A percentile compares a stretch with the other conserved stretches of the same genome.
phyloP scores from a whole-genome alignment of 306 rosid species.

The Quercus variabilis region DNA sequence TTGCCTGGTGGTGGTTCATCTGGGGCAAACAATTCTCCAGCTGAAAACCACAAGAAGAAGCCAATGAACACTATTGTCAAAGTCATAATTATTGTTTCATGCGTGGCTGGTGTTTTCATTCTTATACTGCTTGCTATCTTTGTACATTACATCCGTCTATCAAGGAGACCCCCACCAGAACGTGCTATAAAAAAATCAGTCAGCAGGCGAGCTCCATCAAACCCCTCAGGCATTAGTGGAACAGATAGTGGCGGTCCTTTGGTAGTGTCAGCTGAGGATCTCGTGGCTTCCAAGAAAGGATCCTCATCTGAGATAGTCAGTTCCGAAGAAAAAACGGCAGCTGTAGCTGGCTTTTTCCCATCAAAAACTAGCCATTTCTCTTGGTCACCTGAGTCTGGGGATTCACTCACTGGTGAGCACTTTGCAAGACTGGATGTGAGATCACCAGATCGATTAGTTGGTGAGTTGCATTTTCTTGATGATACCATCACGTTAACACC shows the following conservation, averaged over 20 bases:
- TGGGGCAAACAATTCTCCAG: slow-evolving; percentile 39
- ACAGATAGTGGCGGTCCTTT: slow-evolving; percentile 54
- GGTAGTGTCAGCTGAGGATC: slow-evolving; percentile 88
- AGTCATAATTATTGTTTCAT: slow-evolving; percentile 82
- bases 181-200: slow-evolving; percentile 41
- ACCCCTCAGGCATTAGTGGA: slow-evolving; percentile 43
- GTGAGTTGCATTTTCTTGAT: slow-evolving; percentile 93
- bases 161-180: slow-evolving; percentile 54
- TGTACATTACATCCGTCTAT: slow-evolving; percentile 67
- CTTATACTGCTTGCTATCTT: slow-evolving; percentile 79
- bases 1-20: slow-evolving; percentile 53
- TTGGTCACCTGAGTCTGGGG: slow-evolving; percentile 96
- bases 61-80: slow-evolving; percentile 61
- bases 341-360: slow-evolving; percentile 76
- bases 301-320: slow-evolving; percentile 64
- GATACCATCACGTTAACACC: slow-evolving; percentile 76
- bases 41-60: slow-evolving; percentile 48
- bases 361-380: slow-evolving; percentile 75
- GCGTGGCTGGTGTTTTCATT: slow-evolving; percentile 73
- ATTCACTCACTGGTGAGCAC: slow-evolving; percentile 63
- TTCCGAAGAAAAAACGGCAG: slow-evolving; percentile 63
- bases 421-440: slow-evolving; percentile 73
- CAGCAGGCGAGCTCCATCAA: slow-evolving; percentile 39
- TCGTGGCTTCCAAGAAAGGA: slow-evolving; percentile 67
- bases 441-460: slow-evolving; percentile 85